A percentile compares a stretch with the other conserved stretches of the same genome.
These are phyloP conservation scores for Seiridium cupressi DNA, from an alignment of 2,329 filamentous ascomycete species.

Conservation along the genomic window DNA sequence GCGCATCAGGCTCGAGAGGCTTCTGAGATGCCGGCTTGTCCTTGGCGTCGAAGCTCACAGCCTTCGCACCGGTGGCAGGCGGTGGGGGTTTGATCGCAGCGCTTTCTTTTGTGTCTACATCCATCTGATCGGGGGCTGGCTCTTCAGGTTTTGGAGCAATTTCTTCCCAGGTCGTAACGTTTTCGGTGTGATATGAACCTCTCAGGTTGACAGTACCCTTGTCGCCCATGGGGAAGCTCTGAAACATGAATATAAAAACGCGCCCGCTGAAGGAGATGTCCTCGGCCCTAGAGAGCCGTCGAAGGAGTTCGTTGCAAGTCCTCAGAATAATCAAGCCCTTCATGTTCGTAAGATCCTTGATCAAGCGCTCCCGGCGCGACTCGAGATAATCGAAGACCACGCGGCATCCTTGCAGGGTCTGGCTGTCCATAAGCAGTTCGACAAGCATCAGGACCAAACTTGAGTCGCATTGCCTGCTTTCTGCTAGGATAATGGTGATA, in stretches of 20 bases:
- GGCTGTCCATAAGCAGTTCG: conserved; percentile 92
- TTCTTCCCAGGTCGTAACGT: conserved; percentile 82
- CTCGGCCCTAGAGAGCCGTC: conserved; percentile 88
- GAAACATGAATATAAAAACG: conserved; percentile 96
- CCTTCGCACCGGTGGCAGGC: conserved; percentile 34
- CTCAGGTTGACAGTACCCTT: conserved; percentile 96
- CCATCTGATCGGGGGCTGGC: conserved; percentile 55
- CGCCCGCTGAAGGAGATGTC: conserved; percentile 96
- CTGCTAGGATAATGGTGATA: conserved; percentile 83
- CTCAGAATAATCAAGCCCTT: conserved; percentile 89
- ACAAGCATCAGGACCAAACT: conserved; percentile 86
- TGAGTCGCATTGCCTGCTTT: conserved; percentile 74
- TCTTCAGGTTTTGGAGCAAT: conserved; percentile 33
- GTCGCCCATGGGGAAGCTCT: conserved; percentile 94
- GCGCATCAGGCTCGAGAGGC: conserved; percentile 61
- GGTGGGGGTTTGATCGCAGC: conserved; percentile 19
- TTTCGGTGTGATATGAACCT: conserved; percentile 94
- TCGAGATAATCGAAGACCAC: conserved; percentile 94
- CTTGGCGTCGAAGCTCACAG: conserved; percentile 42
- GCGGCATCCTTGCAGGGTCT: conserved; percentile 88
- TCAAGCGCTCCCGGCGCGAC: conserved; percentile 85
- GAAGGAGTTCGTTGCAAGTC: conserved; percentile 92
- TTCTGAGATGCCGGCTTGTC: conserved; percentile 40
- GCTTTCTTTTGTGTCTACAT: conserved; percentile 52
- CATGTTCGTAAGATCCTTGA: conserved; percentile 73